Conservation (phyloP, 345 rosid species). For the Salix suchowensis region DNA sequence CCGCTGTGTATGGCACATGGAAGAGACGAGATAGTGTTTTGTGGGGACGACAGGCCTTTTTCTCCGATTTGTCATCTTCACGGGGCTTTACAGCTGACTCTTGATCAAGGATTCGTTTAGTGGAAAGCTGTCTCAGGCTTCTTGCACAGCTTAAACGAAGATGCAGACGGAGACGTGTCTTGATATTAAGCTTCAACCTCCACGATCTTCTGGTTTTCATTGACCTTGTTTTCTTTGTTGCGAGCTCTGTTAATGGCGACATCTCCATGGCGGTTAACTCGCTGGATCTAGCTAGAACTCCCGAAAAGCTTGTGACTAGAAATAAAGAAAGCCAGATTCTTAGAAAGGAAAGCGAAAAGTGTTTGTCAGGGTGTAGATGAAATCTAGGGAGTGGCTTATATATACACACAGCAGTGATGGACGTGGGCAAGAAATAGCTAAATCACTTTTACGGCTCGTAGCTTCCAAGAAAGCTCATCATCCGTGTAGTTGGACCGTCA, state of each 20-base stretch:
- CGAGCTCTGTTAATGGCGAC: constrained; percentile 20
- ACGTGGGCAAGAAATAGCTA: not conserved
- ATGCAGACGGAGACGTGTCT: not conserved
- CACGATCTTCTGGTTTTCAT: constrained; percentile 27
- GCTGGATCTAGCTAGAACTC: not conserved
- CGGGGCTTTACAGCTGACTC: not conserved
- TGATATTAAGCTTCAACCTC: constrained; percentile 37
- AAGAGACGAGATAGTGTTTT: constrained; percentile 41
- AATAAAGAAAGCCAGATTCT: not conserved
- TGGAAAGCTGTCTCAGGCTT: constrained; percentile 27
- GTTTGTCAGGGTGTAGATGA: not conserved
- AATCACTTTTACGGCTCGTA: not conserved
- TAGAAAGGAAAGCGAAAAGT: not conserved
- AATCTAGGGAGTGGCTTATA: not conserved
- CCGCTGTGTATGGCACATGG: constrained; percentile 36
- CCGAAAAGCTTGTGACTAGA: not conserved
- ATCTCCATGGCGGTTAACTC: constrained; percentile 12
- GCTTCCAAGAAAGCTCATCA: not conserved
- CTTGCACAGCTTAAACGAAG: constrained; percentile 25
- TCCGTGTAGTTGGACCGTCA: too few relatives aligned
- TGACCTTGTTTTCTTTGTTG: constrained; percentile 22
- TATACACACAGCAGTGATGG: not conserved
- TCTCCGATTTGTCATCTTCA: constrained; percentile 15
- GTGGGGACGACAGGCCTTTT: constrained; percentile 20
- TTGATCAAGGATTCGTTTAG: constrained; percentile 3